Conservation (phyloP, 2,329 filamentous ascomycete species). For the Hypoxylon rubiginosum region DNA sequence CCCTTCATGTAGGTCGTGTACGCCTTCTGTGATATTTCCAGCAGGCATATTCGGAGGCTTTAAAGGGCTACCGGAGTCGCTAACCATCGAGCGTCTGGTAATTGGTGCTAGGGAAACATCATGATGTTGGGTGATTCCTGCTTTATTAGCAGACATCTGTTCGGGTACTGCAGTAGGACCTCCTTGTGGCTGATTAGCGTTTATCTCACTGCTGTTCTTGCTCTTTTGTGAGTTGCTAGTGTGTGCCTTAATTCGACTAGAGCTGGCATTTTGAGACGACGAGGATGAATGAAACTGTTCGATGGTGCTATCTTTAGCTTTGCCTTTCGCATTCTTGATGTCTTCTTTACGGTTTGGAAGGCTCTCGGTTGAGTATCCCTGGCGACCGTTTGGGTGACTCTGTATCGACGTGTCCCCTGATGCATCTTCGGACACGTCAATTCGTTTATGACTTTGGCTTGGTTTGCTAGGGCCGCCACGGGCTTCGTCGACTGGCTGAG, state of each 20-base stretch:
- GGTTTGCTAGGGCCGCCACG: neutral
- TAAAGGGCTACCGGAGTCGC: constrained; percentile 18
- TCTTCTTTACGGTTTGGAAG: neutral
- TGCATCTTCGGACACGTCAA: neutral
- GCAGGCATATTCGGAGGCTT: neutral
- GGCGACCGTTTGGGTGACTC: constrained; percentile 2
- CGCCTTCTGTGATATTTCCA: neutral
- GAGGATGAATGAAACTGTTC: neutral
- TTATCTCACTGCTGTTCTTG: neutral
- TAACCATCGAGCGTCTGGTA: constrained; percentile 1
- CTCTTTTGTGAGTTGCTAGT: neutral
- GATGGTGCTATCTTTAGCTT: neutral
- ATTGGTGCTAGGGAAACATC: neutral
- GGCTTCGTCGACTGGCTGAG: neutral
- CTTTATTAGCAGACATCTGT: neutral
- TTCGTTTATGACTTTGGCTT: neutral
- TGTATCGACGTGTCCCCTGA: neutral
- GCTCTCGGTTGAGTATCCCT: neutral
- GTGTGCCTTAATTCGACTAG: neutral
- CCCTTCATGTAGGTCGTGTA: constrained; percentile 5
- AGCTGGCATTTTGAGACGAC: neutral
- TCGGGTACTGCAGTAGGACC: neutral
- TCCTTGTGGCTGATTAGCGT: neutral
- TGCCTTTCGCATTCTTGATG: neutral
- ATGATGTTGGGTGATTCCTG: neutral